These are phyloP conservation scores for Thalassiosira livingstoniorum DNA, from an alignment of 352 stramenopile species.

Conservation along the genomic window DNA sequence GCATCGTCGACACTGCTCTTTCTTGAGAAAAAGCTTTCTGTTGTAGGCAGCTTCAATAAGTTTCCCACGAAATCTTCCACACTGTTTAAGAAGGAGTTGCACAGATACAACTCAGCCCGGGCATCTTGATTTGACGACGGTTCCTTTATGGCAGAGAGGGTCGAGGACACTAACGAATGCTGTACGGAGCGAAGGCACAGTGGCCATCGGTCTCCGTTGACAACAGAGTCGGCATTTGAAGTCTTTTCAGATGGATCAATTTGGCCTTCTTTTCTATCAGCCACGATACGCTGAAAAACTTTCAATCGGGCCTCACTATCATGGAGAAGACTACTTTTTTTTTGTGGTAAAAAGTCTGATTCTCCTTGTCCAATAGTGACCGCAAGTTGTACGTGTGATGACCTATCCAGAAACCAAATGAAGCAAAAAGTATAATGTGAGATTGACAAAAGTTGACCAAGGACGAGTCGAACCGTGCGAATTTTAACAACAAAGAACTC, in stretches of 20 bases:
- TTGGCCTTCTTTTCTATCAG: slow-evolving; percentile 13
- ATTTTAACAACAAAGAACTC: slow-evolving; percentile 4
- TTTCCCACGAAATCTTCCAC: slow-evolving; percentile 51
- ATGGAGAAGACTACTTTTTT: slow-evolving; percentile 20
- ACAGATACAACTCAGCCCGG: slow-evolving; percentile 55
- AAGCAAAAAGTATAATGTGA: not conserved
- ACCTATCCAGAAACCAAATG: slow-evolving; percentile 22
- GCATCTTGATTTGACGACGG: not conserved
- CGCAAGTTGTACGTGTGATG: slow-evolving; percentile 58
- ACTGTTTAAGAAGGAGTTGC: slow-evolving; percentile 62
- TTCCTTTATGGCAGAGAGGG: slow-evolving; percentile 18
- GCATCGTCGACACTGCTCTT: not conserved
- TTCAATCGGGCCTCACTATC: slow-evolving; percentile 15
- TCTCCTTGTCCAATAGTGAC: slow-evolving; percentile 62
- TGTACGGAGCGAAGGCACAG: slow-evolving; percentile 61
- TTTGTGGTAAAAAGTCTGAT: slow-evolving; percentile 10
- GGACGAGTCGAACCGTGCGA: too few relatives aligned
- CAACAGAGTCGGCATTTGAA: not conserved
- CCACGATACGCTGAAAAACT: slow-evolving; percentile 46
- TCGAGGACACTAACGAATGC: slow-evolving; percentile 65
- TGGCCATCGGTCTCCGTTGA: slow-evolving; percentile 44
- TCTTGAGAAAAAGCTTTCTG: not conserved
- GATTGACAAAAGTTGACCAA: not conserved
- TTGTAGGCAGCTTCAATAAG: slow-evolving; percentile 8
- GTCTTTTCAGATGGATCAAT: not conserved